phyloP scores from a whole-genome alignment of 495 filamentous ascomycete genomes.

The Aspergillus saccharolyticus region DNA sequence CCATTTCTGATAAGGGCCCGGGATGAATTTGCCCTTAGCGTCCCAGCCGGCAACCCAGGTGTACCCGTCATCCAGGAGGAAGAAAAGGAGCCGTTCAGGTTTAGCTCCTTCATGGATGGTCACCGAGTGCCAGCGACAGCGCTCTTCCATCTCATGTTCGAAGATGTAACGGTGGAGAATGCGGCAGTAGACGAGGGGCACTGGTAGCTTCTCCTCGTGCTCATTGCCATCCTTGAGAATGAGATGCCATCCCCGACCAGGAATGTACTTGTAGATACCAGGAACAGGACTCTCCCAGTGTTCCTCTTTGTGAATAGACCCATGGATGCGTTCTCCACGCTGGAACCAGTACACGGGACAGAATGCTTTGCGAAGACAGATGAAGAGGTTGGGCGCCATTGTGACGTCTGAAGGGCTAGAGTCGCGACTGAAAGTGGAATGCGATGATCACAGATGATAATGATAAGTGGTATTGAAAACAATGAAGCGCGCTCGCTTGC shows the following conservation, averaged over 20 bases:
- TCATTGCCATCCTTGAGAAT: constrained; percentile 34
- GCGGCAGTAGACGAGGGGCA: constrained; percentile 42
- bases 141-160: constrained; percentile 38
- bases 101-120: constrained; percentile 29
- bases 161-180: constrained; percentile 46
- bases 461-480: constrained; percentile 5
- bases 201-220: constrained; percentile 34
- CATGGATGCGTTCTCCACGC: constrained; percentile 34
- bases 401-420: constrained; percentile 2
- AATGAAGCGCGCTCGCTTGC: constrained; percentile 21
- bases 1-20: constrained; percentile 44
- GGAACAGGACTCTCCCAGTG: constrained; percentile 44
- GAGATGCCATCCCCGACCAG: constrained; percentile 42
- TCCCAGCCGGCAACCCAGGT: constrained; percentile 46
- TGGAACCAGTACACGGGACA: constrained; percentile 46
- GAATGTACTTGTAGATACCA: constrained; percentile 43
- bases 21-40: constrained; percentile 38
- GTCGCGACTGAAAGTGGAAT: constrained; percentile 8
- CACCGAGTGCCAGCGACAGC: constrained; percentile 39
- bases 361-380: constrained; percentile 37
- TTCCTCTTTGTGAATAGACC: constrained; percentile 35
- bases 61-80: constrained; percentile 39
- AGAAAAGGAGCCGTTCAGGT: constrained; percentile 38
- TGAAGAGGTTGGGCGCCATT: constrained; percentile 46
- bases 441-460: constrained; percentile 1